Conservation (phyloP, 108 stramenopile species). For the Stephanodiscus triporus region DNA sequence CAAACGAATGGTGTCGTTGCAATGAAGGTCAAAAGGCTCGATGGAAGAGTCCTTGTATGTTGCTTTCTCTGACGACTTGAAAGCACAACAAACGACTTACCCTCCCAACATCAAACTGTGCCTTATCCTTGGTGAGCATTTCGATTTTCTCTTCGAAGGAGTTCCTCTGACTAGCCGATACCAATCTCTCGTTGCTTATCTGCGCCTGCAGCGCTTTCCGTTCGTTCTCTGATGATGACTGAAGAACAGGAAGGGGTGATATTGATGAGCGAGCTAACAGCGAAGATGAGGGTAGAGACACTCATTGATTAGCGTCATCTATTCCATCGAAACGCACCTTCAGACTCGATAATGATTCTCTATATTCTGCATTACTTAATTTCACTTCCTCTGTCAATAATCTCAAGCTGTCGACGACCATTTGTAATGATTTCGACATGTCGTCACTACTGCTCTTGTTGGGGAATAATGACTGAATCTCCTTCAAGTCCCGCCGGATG, state of each 20-base stretch:
- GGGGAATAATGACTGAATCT: slow-evolving; percentile 7
- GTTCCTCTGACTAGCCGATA: slow-evolving; percentile 14
- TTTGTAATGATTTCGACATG: slow-evolving; percentile 21
- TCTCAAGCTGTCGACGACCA: slow-evolving; percentile 15
- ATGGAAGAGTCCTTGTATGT: no score
- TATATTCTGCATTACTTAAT: slow-evolving; percentile 11
- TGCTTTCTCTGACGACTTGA: slow-evolving; percentile 7
- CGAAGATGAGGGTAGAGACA: not conserved
- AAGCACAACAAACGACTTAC: not conserved
- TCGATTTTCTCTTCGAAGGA: slow-evolving; percentile 16
- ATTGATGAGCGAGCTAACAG: not conserved
- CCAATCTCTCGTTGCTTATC: slow-evolving; percentile 21
- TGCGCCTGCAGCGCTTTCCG: slow-evolving; percentile 13
- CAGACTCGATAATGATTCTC: slow-evolving; percentile 12
- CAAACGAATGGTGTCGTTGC: no score
- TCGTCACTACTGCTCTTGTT: not conserved
- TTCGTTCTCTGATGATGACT: slow-evolving; percentile 35
- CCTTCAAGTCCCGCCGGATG: slow-evolving; percentile 23
- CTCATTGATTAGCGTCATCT: not conserved
- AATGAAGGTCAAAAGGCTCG: not conserved
- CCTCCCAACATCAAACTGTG: slow-evolving; percentile 21
- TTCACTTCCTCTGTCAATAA: slow-evolving; percentile 15
- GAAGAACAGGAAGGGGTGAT: not conserved
- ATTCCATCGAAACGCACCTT: slow-evolving; percentile 16
- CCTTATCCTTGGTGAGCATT: slow-evolving; percentile 8